phyloP scores from a whole-genome alignment of 2,329 filamentous ascomycete species.

The Xylaria sp. region DNA sequence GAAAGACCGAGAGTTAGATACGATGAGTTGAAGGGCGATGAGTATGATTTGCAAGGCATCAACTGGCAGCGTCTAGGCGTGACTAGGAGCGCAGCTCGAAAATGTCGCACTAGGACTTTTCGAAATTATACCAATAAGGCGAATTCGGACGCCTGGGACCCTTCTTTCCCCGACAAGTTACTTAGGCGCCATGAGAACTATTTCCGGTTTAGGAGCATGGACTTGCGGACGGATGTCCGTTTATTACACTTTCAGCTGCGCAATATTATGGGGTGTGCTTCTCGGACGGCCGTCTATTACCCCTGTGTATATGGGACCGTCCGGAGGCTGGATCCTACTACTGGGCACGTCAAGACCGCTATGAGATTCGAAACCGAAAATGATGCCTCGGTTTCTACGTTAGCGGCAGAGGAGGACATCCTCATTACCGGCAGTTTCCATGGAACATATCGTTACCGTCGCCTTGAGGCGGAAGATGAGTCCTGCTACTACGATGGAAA shows the following conservation, averaged over 20 bases:
- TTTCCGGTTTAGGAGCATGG: slow-evolving; percentile 64
- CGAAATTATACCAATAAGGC: slow-evolving; percentile 63
- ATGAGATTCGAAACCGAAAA: slow-evolving; percentile 51
- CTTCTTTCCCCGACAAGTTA: slow-evolving; percentile 39
- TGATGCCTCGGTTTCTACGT: slow-evolving; percentile 53
- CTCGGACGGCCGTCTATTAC: slow-evolving; percentile 62
- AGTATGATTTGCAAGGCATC: slow-evolving; percentile 64
- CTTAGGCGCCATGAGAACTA: slow-evolving; percentile 54
- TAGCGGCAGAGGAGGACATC: slow-evolving; percentile 59
- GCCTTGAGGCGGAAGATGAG: slow-evolving; percentile 49
- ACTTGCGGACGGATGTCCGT: slow-evolving; percentile 57
- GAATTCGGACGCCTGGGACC: slow-evolving; percentile 51
- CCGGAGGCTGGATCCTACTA: slow-evolving; percentile 57
- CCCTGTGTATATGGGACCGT: slow-evolving; percentile 54
- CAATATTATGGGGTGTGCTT: slow-evolving; percentile 64
- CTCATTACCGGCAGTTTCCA: slow-evolving; percentile 64
- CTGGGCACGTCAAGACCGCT: slow-evolving; percentile 50
- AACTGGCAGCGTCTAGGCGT: slow-evolving; percentile 61
- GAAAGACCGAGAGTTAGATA: slow-evolving; percentile 42
- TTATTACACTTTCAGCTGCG: slow-evolving; percentile 71
- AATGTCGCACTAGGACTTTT: slow-evolving; percentile 55
- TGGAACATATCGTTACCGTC: slow-evolving; percentile 59
- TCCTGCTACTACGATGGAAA: slow-evolving; percentile 49
- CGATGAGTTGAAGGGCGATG: slow-evolving; percentile 59
- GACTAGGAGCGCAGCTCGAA: slow-evolving; percentile 54